These are phyloP conservation scores for Leptodontidium sp. DNA, from an alignment of 2,329 filamentous ascomycete species.

Conservation along the genomic window DNA sequence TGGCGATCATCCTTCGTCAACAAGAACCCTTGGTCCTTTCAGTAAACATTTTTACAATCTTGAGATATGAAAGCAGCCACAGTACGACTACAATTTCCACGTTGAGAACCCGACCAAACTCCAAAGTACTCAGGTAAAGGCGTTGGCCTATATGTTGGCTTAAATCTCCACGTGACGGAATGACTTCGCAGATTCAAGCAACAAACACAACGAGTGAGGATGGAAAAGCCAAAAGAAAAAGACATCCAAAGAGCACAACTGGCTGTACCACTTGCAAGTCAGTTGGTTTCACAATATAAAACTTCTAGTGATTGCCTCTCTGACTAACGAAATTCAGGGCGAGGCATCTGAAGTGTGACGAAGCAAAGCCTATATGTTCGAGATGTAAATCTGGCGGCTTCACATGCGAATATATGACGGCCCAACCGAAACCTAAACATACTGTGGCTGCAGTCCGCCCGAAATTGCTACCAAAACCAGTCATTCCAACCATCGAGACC, in stretches of 20 bases:
- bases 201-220: no score
- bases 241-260: neutral
- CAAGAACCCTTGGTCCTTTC: no score
- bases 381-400: neutral
- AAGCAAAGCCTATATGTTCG: conserved; percentile 11
- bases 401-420: neutral
- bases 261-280: conserved; percentile 13
- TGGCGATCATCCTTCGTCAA: neutral
- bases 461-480: neutral
- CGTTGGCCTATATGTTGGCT: no score
- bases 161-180: no score
- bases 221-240: neutral
- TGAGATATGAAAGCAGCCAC: no score
- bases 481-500: neutral
- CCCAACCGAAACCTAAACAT: neutral
- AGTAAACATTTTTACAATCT: no score
- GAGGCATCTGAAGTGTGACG: conserved; percentile 19
- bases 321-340: conserved; percentile 29
- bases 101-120: no score
- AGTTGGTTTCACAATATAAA: neutral
- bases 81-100: no score
- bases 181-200: no score
- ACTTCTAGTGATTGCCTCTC: neutral
- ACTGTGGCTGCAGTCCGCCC: neutral
- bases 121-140: no score